A percentile compares a stretch with the other conserved stretches of the same genome.
phyloP scores from a whole-genome alignment of 2,329 filamentous ascomycete genomes.

The Magnaporthiopsis rhizophila region DNA sequence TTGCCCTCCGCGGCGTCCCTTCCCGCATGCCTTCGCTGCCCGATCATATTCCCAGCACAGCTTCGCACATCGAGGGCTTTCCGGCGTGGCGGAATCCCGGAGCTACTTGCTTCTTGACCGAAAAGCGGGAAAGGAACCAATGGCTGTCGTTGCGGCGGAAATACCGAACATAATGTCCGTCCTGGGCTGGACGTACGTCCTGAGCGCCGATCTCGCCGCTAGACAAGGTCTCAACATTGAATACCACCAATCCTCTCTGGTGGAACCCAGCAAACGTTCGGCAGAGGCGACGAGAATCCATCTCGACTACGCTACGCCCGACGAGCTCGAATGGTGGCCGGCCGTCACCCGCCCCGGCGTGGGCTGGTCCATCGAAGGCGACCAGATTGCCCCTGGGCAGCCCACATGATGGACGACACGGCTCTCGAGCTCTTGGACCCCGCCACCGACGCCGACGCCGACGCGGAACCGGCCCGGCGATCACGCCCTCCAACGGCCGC shows the following conservation, averaged over 20 bases:
- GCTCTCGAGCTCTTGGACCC: not conserved
- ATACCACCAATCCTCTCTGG: not conserved
- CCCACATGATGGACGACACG: not conserved
- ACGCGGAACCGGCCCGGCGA: not conserved
- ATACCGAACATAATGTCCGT: too few species aligned
- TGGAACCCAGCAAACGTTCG: not conserved
- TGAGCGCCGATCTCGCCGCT: not conserved
- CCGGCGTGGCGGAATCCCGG: too few species aligned
- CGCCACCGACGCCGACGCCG: not conserved
- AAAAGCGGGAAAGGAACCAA: too few species aligned
- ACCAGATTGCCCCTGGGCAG: not conserved
- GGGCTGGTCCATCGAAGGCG: not conserved
- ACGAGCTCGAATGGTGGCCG: not conserved
- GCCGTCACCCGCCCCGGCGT: not conserved
- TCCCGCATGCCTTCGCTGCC: too few species aligned
- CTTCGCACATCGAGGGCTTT: too few species aligned
- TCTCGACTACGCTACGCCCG: not conserved
- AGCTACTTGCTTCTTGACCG: too few species aligned
- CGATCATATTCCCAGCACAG: too few species aligned
- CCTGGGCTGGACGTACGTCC: not conserved
- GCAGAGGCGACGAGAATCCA: not conserved
- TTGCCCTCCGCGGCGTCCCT: too few species aligned
- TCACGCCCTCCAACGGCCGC: not conserved
- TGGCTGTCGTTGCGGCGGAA: too few species aligned
- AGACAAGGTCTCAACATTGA: not conserved